Conservation (phyloP, 768 basidiomycete genomes). For the Piloderma croceum region DNA sequence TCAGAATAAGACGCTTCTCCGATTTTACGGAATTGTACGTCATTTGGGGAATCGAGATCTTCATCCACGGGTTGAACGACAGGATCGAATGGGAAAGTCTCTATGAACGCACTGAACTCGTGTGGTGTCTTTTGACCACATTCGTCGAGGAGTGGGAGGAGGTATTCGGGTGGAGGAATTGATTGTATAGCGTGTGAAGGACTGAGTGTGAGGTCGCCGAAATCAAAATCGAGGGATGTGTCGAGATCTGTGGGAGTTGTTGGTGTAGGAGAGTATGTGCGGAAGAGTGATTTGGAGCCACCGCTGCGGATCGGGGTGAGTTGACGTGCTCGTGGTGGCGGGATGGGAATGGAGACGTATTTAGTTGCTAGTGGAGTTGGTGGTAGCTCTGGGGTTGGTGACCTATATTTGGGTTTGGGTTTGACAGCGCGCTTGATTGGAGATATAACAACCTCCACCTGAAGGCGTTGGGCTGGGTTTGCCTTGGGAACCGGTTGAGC, state of each 20-base stretch:
- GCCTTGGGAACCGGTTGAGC: slow-evolving; percentile 8
- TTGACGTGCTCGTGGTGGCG: slow-evolving; percentile 45
- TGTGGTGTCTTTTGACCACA: slow-evolving; percentile 64
- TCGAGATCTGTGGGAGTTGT: slow-evolving; percentile 52
- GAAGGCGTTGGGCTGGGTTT: slow-evolving; percentile 14
- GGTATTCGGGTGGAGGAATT: slow-evolving; percentile 42
- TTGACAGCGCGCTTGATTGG: slow-evolving; percentile 11
- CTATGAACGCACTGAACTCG: slow-evolving; percentile 80
- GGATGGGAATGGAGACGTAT: slow-evolving; percentile 15
- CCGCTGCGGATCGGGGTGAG: slow-evolving; percentile 57
- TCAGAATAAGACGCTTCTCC: slow-evolving; percentile 97
- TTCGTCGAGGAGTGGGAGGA: slow-evolving; percentile 61
- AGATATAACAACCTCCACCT: slow-evolving; percentile 41
- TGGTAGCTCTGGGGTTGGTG: slow-evolving; percentile 1
- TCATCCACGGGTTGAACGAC: slow-evolving; percentile 36
- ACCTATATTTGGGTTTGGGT: not conserved
- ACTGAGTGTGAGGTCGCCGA: slow-evolving; percentile 38
- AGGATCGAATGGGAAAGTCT: slow-evolving; percentile 71
- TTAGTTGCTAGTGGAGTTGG: slow-evolving; percentile 4
- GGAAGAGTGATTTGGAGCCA: slow-evolving; percentile 1
- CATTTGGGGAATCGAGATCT: too few species aligned
- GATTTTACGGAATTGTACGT: slow-evolving; percentile 87
- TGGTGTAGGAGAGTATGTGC: slow-evolving; percentile 46
- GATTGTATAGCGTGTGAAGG: slow-evolving; percentile 13
- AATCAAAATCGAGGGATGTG: slow-evolving; percentile 44